Base-by-base conservation (phyloP, 2,329 filamentous ascomycete species). In the Phialophora verrucosa region DNA sequence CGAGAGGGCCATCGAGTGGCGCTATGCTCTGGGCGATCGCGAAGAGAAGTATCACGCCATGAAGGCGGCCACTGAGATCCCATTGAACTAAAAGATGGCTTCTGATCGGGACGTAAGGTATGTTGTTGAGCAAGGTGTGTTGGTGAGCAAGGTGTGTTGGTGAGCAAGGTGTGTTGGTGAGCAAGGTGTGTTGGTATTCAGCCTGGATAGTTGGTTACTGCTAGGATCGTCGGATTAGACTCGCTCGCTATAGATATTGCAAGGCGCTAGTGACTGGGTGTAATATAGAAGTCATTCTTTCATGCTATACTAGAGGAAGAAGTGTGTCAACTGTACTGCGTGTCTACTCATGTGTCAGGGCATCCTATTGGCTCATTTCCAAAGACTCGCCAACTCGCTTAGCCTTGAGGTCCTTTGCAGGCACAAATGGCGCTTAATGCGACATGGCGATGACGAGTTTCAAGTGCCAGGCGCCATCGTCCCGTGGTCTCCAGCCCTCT, bases 21-120 rank as follows among this genome's bases (percentile, higher is more conserved):
- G 51, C 51, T 54, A 54, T 54, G 51, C 51, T 54, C 23, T 54
- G n/a, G 51, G 51, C 25, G 51, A 54, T n/a, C 51, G 51, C 2
- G 51, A 54, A n/a, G 51, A 54, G 51, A 54, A 54, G 51, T 54
- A 25, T 29, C 51, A 25, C 14, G 20, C 27, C 23, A 54, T 54
- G 23, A 54, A 54, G 51, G 27, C 20, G 1, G 23, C 20, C 25
- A 25, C 27, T 54, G 51, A 54, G 51, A 54, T 54, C 12, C 51
- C 51, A 17, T 54, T 54, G 51, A 54, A 54, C 51, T 54, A 31
- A 12, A 54, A 6, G 51, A 49, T 49, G 17, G 44, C 4, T 10
- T 49, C 5, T 49, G 17, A 49, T 20, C 44, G 20, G 44, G 20
- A n/a, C n/a, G n/a, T 10, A 49, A 23, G 17, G 44, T 6, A 14